Percentiles rank a stretch among this genome's conserved stretches.
These are phyloP conservation scores for Holtermanniella nyarrowii DNA, from an alignment of 768 basidiomycete species.

Conservation along the genomic window DNA sequence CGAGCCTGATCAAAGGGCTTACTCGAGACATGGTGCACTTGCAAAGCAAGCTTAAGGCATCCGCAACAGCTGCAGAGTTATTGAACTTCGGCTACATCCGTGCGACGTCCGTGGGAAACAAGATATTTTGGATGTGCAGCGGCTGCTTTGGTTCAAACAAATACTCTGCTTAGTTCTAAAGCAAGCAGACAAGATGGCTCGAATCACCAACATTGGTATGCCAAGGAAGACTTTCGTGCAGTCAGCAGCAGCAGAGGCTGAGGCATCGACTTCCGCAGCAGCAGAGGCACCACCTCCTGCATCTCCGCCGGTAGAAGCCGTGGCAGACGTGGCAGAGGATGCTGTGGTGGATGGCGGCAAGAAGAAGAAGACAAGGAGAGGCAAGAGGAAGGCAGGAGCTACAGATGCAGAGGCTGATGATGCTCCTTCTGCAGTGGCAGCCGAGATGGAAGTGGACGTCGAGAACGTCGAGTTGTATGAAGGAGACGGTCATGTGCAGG, in stretches of 20 bases:
- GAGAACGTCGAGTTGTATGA: conserved; percentile 26
- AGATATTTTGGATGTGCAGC: not conserved
- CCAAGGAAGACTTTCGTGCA: conserved; percentile 24
- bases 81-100: no score
- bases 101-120: not conserved
- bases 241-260: conserved; percentile 35
- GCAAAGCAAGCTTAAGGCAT: no score
- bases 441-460: conserved; percentile 16
- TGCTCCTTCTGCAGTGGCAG: not conserved
- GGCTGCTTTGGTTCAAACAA: no score
- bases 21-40: not conserved
- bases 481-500: conserved; percentile 14
- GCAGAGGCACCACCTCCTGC: conserved; percentile 18
- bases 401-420: conserved; percentile 7
- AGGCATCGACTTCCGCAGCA: not conserved
- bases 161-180: no score
- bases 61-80: no score
- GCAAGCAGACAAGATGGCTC: conserved; percentile 26
- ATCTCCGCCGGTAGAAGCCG: not conserved
- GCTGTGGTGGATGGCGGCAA: conserved; percentile 45
- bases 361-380: conserved; percentile 47
- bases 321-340: conserved; percentile 3
- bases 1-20: not conserved
- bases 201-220: conserved; percentile 39
- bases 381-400: conserved; percentile 45